Evolutionary conservation across 208 protist species (phyloP).

Genomic region (Leishmania gerbilli): DNA sequence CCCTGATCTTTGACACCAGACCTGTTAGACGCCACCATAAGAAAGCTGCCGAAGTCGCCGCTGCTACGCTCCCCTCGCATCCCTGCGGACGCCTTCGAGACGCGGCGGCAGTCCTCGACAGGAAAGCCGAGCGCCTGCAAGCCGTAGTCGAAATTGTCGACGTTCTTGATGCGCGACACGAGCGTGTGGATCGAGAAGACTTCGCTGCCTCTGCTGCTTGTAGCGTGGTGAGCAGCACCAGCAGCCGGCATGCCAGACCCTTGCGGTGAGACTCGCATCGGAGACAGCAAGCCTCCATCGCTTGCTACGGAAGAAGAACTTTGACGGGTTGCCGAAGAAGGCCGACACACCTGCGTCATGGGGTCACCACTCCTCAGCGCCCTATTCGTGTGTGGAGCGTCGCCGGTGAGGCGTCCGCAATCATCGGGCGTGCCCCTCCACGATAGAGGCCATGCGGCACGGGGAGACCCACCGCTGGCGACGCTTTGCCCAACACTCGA

Average conservation of each 20-base stretch:
- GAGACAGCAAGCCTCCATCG: background rate
- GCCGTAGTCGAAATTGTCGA: constrained; percentile 51
- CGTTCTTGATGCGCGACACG: constrained; percentile 26
- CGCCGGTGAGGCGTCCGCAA: background rate
- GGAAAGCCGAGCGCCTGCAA: constrained; percentile 47
- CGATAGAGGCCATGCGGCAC: background rate
- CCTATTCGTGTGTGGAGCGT: background rate
- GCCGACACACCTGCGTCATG: background rate
- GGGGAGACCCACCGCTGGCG: background rate
- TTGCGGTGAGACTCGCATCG: background rate
- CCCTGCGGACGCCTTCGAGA: background rate
- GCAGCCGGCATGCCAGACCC: background rate
- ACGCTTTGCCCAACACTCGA: background rate
- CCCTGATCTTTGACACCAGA: background rate
- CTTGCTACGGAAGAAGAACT: background rate
- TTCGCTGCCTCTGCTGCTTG: constrained; percentile 22
- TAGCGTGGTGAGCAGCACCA: background rate
- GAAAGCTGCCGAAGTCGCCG: constrained; percentile 10
- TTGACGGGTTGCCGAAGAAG: background rate
- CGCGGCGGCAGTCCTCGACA: constrained; percentile 14
- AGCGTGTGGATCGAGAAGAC: constrained; percentile 25
- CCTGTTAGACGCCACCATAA: constrained; percentile 6
- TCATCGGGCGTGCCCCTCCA: background rate
- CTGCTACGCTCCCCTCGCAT: background rate
- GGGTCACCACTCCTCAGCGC: background rate